Evolutionary conservation across 2,329 filamentous ascomycete species (phyloP).

Genomic region (Botryotinia narcissicola): DNA sequence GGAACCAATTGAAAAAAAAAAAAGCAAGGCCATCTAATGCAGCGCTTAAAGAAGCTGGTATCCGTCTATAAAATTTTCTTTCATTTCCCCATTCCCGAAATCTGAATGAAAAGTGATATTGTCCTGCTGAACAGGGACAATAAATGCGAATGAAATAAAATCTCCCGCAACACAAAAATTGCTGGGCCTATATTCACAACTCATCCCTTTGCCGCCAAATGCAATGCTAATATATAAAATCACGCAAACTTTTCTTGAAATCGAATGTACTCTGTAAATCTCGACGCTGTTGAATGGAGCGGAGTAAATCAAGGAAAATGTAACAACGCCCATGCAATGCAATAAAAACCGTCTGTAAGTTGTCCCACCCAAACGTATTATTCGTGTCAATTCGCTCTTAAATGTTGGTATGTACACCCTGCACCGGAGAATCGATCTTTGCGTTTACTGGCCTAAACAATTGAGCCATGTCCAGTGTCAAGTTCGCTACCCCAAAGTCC

Average conservation of each 20-base stretch:
- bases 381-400: conserved; percentile 26
- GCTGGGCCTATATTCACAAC: conserved; percentile 1
- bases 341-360: conserved; percentile 19
- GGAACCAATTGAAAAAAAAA: conserved; percentile 5
- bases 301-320: conserved; percentile 17
- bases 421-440: conserved; percentile 41
- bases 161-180: background rate
- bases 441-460: conserved; percentile 62
- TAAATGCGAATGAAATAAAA: conserved; percentile 9
- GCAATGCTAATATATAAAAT: conserved; percentile 19
- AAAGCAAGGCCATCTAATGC: conserved; percentile 20
- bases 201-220: conserved; percentile 15
- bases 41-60: conserved; percentile 14
- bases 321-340: conserved; percentile 22
- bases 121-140: background rate
- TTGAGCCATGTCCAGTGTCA: conserved; percentile 69
- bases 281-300: conserved; percentile 13
- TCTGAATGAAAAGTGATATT: background rate
- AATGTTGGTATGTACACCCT: conserved; percentile 36
- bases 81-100: conserved; percentile 4
- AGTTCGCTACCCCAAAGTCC: conserved; percentile 60
- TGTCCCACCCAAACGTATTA: conserved; percentile 24
- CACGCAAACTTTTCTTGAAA: conserved; percentile 20
- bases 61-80: conserved; percentile 16
- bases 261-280: background rate